These are phyloP conservation scores for Emergomyces orientalis DNA, from an alignment of 2,329 filamentous ascomycete genomes.

Conservation along the genomic window DNA sequence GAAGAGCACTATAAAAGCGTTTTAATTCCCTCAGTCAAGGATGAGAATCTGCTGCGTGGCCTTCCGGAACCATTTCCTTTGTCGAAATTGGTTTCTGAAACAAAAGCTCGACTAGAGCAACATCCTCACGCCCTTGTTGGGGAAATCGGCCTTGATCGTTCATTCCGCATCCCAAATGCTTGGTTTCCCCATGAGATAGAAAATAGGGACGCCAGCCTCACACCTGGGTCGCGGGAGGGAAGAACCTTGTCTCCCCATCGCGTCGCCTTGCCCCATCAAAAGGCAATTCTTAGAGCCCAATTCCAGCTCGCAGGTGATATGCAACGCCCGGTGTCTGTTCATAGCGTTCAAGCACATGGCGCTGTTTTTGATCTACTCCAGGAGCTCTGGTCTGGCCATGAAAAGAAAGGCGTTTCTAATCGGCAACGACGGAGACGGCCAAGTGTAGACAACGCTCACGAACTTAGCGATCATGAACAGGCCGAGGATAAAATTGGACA, in stretches of 20 bases:
- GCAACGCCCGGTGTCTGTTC: conserved; percentile 49
- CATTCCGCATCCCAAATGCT: conserved; percentile 50
- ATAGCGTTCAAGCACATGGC: conserved; percentile 56
- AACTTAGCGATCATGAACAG: conserved; percentile 22
- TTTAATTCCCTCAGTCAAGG: conserved; percentile 35
- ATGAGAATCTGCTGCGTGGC: conserved; percentile 39
- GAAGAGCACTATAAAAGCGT: conserved; percentile 47
- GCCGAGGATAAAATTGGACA: conserved; percentile 17
- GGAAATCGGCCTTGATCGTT: conserved; percentile 53
- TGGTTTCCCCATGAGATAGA: conserved; percentile 33
- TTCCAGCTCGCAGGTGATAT: conserved; percentile 51
- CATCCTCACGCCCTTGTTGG: conserved; percentile 51
- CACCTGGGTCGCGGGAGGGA: conserved; percentile 53
- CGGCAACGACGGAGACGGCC: conserved; percentile 33
- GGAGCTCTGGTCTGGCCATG: conserved; percentile 50
- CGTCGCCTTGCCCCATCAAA: conserved; percentile 51
- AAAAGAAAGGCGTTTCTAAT: conserved; percentile 43
- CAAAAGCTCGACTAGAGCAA: conserved; percentile 38
- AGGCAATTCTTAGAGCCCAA: conserved; percentile 48
- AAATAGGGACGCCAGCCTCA: conserved; percentile 29
- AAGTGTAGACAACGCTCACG: conserved; percentile 26
- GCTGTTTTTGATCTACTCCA: conserved; percentile 47
- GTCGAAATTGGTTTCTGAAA: conserved; percentile 43
- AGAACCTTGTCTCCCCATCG: conserved; percentile 48
- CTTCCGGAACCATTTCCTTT: conserved; percentile 49